phyloP scores from a whole-genome alignment of 768 basidiomycete genomes.

The Glaciozyma martinii region DNA sequence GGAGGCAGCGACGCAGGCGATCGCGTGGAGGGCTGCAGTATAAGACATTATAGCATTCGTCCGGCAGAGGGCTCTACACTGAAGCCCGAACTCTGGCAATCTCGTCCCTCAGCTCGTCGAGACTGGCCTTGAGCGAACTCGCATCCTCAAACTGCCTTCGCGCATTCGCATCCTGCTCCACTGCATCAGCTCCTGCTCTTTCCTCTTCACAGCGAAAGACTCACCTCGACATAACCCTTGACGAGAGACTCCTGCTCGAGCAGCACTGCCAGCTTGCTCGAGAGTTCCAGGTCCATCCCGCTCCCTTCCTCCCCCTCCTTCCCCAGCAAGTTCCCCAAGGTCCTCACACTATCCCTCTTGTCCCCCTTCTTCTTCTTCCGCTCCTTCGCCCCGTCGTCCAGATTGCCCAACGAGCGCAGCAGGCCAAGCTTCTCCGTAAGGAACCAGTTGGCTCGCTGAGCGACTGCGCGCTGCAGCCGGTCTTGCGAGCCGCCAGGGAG shows the following conservation, averaged over 20 bases:
- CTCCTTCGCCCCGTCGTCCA: slow-evolving; percentile 16
- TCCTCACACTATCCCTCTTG: slow-evolving; percentile 5
- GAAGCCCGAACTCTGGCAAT: slow-evolving; percentile 44
- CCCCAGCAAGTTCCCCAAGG: slow-evolving; percentile 16
- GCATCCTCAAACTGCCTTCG: slow-evolving; percentile 94
- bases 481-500: slow-evolving; percentile 62
- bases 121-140: slow-evolving; percentile 65
- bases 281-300: slow-evolving; percentile 5
- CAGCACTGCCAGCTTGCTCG: slow-evolving; percentile 30
- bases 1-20: too few species aligned
- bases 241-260: slow-evolving; percentile 72
- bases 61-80: not conserved
- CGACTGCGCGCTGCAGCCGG: slow-evolving; percentile 71
- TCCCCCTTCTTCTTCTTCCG: not conserved
- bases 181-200: too few species aligned
- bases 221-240: slow-evolving; percentile 65
- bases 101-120: slow-evolving; percentile 74
- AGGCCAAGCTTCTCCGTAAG: slow-evolving; percentile 85
- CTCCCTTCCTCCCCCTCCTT: slow-evolving; percentile 9
- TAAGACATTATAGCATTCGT: too few species aligned
- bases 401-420: slow-evolving; percentile 46
- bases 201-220: too few species aligned
- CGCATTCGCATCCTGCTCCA: slow-evolving; percentile 58
- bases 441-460: slow-evolving; percentile 65
- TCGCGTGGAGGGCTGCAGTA: too few species aligned